Evolutionary conservation across 192 early-diverging fungal genomes (phyloP).

Genomic region (Ambispora gerdemannii): DNA sequence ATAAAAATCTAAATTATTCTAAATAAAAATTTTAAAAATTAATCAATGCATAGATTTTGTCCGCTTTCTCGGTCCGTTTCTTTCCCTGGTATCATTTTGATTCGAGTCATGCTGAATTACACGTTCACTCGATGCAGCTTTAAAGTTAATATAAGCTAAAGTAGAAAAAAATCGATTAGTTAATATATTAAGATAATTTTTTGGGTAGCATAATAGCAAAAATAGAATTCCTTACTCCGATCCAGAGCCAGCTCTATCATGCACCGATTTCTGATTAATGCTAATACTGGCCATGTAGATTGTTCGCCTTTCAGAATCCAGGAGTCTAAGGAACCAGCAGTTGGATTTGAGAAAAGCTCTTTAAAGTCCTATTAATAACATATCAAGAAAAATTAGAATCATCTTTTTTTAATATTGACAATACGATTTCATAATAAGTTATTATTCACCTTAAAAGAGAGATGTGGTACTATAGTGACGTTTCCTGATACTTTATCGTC

Average conservation of each 20-base stretch:
- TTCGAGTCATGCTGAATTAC: neutral
- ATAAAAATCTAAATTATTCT: neutral
- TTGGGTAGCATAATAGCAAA: too few species aligned
- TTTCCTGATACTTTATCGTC: constrained; percentile 65
- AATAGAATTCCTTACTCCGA: constrained; percentile 33
- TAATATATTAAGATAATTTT: too few species aligned
- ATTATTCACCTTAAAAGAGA: constrained; percentile 41
- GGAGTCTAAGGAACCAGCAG: constrained; percentile 55
- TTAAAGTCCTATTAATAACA: constrained; percentile 55
- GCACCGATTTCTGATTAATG: constrained; percentile 64
- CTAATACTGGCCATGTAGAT: constrained; percentile 72
- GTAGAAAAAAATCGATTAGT: neutral
- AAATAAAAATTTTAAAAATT: neutral
- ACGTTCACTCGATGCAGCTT: constrained; percentile 1
- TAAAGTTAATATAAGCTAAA: constrained; percentile 15
- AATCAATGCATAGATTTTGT: constrained; percentile 25
- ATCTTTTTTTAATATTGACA: neutral
- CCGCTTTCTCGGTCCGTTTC: constrained; percentile 8
- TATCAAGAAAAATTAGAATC: neutral
- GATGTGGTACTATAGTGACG: constrained; percentile 65
- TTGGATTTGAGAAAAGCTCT: constrained; percentile 68
- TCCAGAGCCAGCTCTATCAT: constrained; percentile 71
- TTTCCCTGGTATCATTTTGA: neutral
- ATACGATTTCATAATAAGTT: neutral
- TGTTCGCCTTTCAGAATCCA: constrained; percentile 80